These are phyloP conservation scores for Kentomonas sorsogonicus DNA, from an alignment of 208 protist genomes.

Conservation along the genomic window DNA sequence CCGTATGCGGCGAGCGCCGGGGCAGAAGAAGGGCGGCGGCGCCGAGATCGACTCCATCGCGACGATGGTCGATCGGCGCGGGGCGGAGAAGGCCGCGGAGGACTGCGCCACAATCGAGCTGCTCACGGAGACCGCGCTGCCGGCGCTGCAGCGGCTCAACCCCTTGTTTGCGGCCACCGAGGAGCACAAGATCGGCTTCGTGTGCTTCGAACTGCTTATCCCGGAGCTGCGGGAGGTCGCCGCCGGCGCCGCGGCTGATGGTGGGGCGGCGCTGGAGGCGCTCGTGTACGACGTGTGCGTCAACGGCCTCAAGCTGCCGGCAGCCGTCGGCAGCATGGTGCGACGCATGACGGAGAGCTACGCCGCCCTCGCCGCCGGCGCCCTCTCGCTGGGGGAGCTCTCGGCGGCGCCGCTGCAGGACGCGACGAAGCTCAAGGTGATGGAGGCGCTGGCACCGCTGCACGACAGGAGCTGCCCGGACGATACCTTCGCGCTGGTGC, in stretches of 20 bases:
- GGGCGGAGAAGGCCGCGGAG: too few relatives aligned
- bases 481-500: slow-evolving; percentile 45
- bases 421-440: slow-evolving; percentile 34
- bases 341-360: slow-evolving; percentile 64
- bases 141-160: slow-evolving; percentile 18
- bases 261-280: slow-evolving; percentile 30
- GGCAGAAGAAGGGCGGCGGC: slow-evolving; percentile 43
- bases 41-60: too few relatives aligned
- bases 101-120: too few relatives aligned
- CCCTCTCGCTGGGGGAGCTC: slow-evolving; percentile 22
- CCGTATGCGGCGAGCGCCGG: slow-evolving; percentile 29
- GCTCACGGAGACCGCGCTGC: slow-evolving; percentile 8
- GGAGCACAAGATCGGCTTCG: too few relatives aligned
- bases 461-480: slow-evolving; percentile 46
- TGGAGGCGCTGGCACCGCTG: slow-evolving; percentile 43
- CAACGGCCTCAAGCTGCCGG: slow-evolving; percentile 74
- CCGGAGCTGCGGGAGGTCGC: too few relatives aligned
- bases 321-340: slow-evolving; percentile 38
- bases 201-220: too few relatives aligned
- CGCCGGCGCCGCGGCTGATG: too few relatives aligned
- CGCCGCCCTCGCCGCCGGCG: slow-evolving; percentile 28
- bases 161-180: too few relatives aligned
- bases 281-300: slow-evolving; percentile 61
- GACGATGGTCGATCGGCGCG: too few relatives aligned
- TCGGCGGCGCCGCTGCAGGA: slow-evolving; percentile 8